These are phyloP conservation scores for Cadophora luteo-olivacea DNA, from an alignment of 2,329 filamentous ascomycete species.

Conservation along the genomic window DNA sequence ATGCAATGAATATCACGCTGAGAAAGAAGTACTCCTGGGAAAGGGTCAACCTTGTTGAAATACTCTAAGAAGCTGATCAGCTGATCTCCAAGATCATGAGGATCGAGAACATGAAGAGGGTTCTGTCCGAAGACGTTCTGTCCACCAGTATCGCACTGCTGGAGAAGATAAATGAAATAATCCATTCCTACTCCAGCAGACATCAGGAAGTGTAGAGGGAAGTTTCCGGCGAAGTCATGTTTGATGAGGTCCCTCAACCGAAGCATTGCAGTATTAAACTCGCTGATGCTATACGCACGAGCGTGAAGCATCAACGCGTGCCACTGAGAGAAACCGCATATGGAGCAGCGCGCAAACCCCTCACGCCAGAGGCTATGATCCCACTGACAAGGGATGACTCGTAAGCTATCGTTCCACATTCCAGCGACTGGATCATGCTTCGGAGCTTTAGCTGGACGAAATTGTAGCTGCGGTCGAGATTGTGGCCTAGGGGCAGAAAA, in stretches of 20 bases:
- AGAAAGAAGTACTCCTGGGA: slow-evolving; percentile 33
- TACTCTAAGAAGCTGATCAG: slow-evolving; percentile 34
- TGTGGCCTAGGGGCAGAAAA: slow-evolving; percentile 19
- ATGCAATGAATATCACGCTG: slow-evolving; percentile 38
- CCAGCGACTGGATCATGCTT: slow-evolving; percentile 34
- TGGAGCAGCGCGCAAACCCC: slow-evolving; percentile 27
- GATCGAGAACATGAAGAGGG: slow-evolving; percentile 36
- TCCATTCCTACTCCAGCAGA: slow-evolving; percentile 36
- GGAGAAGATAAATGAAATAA: slow-evolving; percentile 29
- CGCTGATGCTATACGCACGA: slow-evolving; percentile 26
- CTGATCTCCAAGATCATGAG: slow-evolving; percentile 32
- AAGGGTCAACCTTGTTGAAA: slow-evolving; percentile 31
- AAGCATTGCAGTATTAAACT: slow-evolving; percentile 30
- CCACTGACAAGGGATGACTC: slow-evolving; percentile 35
- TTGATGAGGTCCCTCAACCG: slow-evolving; percentile 24
- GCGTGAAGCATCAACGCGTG: slow-evolving; percentile 37
- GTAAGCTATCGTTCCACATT: slow-evolving; percentile 33
- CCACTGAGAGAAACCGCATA: slow-evolving; percentile 37
- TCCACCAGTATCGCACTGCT: slow-evolving; percentile 22
- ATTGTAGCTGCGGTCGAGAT: slow-evolving; percentile 16
- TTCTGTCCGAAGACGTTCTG: slow-evolving; percentile 38
- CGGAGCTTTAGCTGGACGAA: slow-evolving; percentile 19
- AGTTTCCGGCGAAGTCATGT: slow-evolving; percentile 36
- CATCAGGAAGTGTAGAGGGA: slow-evolving; percentile 36
- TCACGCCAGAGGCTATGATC: slow-evolving; percentile 36